Base-by-base conservation (phyloP, 129 eudicot genomes). In the Saposhnikovia divaricata region DNA sequence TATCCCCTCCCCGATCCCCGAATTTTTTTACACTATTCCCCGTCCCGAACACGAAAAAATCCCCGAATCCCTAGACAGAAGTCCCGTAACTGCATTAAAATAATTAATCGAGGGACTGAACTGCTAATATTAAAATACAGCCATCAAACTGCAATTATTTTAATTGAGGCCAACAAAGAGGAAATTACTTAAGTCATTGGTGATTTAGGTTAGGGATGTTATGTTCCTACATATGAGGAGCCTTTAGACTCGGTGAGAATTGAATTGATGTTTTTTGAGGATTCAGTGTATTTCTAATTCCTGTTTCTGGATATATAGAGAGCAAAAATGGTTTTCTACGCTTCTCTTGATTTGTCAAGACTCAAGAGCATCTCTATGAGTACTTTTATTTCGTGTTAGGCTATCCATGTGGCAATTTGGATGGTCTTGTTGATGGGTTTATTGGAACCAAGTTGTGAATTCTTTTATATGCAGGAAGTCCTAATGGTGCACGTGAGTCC, bases 401-500 rank as follows among this genome's bases (percentile, higher is more conserved):
- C 9, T 23, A 43, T 73, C 57, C 45, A 37, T 73, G 9, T 40
- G 76, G 45, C 12, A n/a, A 10, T 38, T 39, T 18, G 40, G 46
- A 31, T 13, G 72, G 0, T 77, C 15, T 51, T 76, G 39, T 61
- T 70, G 28, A 77, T 68, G 37, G 42, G 51, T 40, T 38, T 74
- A 70, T 57, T 72, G 44, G 53, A 68, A 85, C 83, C 57, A 77
- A 74, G 50, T 65, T 63, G 39, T 47, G 73, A 85, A 84, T 15
- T 78, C 50, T 59, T 38, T 21, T 79, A 81, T 61, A 61, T 84
- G 18, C 88, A 94, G 97, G 87, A 78, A 91, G 93, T 74, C 92
- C 93, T 79, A 79, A 40, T 6, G 85, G 79, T 80, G 91, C 82
- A 19, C 90, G 80, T 38, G 85, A 86, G 66, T 82, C 83, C 65